Percentiles rank a stretch among this genome's conserved stretches.
These are phyloP conservation scores for Penicillium chermesinum DNA, from an alignment of 495 filamentous ascomycete species.

Conservation along the genomic window DNA sequence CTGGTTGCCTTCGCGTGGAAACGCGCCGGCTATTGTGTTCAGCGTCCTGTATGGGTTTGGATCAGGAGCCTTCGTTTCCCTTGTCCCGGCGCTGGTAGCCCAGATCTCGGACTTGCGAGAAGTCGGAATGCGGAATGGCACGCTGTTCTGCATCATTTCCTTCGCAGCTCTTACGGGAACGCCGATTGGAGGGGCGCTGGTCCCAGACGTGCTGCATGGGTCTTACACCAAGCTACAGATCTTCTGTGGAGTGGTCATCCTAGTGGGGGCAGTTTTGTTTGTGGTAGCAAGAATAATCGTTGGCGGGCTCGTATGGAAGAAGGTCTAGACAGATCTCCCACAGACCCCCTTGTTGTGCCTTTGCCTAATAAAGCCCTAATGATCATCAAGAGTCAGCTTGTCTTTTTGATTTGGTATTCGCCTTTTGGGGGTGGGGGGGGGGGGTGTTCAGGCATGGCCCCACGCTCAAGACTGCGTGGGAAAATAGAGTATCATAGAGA, in stretches of 20 bases:
- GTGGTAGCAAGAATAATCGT: constrained; percentile 33
- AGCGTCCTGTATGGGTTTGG: constrained; percentile 65
- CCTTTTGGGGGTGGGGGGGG: too few relatives aligned
- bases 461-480: too few relatives aligned
- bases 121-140: constrained; percentile 69
- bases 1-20: constrained; percentile 59
- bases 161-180: constrained; percentile 63
- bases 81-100: constrained; percentile 54
- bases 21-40: constrained; percentile 61
- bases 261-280: constrained; percentile 47
- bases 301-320: constrained; percentile 29
- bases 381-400: too few relatives aligned
- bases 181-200: constrained; percentile 69
- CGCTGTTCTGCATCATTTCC: constrained; percentile 56
- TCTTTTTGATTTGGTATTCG: too few relatives aligned
- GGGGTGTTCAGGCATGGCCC: too few relatives aligned
- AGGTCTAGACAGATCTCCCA: constrained; percentile 21
- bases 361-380: too few relatives aligned
- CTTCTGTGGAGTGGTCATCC: constrained; percentile 60
- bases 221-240: constrained; percentile 57
- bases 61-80: constrained; percentile 65
- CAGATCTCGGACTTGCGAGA: constrained; percentile 69
- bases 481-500: too few relatives aligned
- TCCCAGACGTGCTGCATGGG: constrained; percentile 47
- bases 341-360: too few relatives aligned